Evolutionary conservation across 805 yeast genomes (phyloP).

Genomic region (Yarrowia sp.): DNA sequence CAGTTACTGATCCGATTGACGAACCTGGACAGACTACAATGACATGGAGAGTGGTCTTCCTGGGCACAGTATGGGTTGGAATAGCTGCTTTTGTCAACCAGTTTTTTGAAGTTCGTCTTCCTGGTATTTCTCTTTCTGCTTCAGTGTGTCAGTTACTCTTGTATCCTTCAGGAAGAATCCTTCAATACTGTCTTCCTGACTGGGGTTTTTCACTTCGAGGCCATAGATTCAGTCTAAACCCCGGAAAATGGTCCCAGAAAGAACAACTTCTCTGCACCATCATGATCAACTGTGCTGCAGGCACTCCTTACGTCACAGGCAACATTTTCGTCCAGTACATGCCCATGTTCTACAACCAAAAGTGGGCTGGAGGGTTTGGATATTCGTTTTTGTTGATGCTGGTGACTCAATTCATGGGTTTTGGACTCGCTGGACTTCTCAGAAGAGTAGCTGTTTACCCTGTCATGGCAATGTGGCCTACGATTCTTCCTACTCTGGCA

Average conservation of each 20-base stretch:
- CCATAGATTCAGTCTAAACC: constrained; percentile 46
- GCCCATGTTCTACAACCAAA: constrained; percentile 23
- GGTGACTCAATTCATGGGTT: constrained; percentile 53
- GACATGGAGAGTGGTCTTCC: constrained; percentile 29
- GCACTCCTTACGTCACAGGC: constrained; percentile 35
- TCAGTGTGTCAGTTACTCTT: constrained; percentile 56
- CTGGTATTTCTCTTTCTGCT: constrained; percentile 49
- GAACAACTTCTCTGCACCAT: constrained; percentile 61
- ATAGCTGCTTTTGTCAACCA: constrained; percentile 32
- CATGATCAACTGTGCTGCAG: constrained; percentile 42
- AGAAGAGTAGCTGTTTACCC: constrained; percentile 49
- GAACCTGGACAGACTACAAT: neutral
- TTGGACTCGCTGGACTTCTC: constrained; percentile 54
- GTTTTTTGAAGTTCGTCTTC: constrained; percentile 53
- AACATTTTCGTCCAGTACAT: constrained; percentile 18
- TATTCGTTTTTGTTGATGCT: constrained; percentile 49
- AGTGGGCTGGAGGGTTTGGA: constrained; percentile 30
- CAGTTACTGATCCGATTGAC: neutral
- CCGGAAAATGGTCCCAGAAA: constrained; percentile 58
- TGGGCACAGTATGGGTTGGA: constrained; percentile 40
- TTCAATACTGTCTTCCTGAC: constrained; percentile 31
- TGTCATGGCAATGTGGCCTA: constrained; percentile 47
- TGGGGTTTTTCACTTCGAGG: constrained; percentile 38
- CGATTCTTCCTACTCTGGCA: constrained; percentile 55
- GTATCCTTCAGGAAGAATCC: constrained; percentile 51